Conservation (phyloP, 164 flowering plant species). For the Chimonanthus praecox region DNA sequence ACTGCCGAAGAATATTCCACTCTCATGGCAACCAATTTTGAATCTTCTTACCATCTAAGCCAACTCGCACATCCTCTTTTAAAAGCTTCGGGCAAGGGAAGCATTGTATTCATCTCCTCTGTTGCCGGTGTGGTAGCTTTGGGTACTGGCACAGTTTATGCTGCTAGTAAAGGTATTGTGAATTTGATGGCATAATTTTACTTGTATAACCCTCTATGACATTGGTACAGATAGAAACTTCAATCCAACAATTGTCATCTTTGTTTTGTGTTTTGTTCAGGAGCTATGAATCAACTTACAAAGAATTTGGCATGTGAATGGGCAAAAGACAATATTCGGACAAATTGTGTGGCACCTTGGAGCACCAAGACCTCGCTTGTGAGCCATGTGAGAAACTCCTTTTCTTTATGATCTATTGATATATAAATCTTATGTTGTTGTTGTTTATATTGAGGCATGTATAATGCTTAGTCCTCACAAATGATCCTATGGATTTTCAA, state of each 20-base stretch:
- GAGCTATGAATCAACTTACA: constrained; percentile 68
- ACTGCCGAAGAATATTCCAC: constrained; percentile 36
- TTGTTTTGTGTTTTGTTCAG: constrained; percentile 23
- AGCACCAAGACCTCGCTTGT: constrained; percentile 57
- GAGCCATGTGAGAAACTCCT: constrained; percentile 33
- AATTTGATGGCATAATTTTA: neutral
- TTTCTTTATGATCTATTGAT: no score
- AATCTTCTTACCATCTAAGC: constrained; percentile 39
- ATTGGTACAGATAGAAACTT: neutral
- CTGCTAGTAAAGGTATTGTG: constrained; percentile 39
- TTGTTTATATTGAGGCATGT: neutral
- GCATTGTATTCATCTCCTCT: constrained; percentile 46
- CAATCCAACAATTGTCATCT: neutral
- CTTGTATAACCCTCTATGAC: neutral
- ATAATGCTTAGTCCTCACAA: neutral
- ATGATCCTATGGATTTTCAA: no score
- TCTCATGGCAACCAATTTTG: constrained; percentile 40
- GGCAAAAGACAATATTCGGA: constrained; percentile 78
- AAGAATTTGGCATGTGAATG: constrained; percentile 80
- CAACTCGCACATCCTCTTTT: constrained; percentile 57
- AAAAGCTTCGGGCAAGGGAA: constrained; percentile 41
- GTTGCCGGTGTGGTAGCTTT: constrained; percentile 29
- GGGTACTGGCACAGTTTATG: constrained; percentile 22
- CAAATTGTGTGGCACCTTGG: constrained; percentile 70
- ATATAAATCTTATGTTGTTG: neutral